Evolutionary conservation across 2,329 filamentous ascomycete genomes (phyloP), one percentile per base, ranked within the genome.

Genomic region (Ceratocystiopsis brevicomis): DNA sequence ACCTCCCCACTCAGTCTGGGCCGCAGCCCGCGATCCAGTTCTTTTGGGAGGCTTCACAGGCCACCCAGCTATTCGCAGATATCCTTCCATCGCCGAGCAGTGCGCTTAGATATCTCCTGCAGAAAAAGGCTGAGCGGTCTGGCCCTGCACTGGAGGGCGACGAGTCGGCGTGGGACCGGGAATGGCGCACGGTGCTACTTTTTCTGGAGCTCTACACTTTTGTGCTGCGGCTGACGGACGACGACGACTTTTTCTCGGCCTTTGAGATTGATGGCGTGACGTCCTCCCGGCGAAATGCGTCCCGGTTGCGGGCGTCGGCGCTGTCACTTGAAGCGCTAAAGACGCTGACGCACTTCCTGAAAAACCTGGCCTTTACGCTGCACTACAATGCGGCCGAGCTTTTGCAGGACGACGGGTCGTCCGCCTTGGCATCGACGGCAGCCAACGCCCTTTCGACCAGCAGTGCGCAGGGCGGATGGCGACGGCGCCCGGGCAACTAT

Each of bases 181-280:
- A 96, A 55, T 98, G 90, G 90, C 78, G 81, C 16, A 78, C 90
- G 1, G 74, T 94, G 37, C 66, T 96, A 0, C 69, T 98, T 0
- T 96, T 98, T 55, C 68, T 98, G 6, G 90, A 98, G 53, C 70
- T 98, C 0, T 98, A 95, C 56, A 85, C 81, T 2, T 96, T 96
- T 56, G 76, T 95, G 3, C 65, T 96, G 13, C 81, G 90, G 52
- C 75, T 96, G 33, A 93, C 88, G 57, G 90, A 98, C 52, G 90
- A 98, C 49, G 88, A 96, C 51, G 90, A 98, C 53, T 98, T 98
- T 56, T 81, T 93, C 48, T 72, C 75, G 45, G 68, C 69, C 44
- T 61, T 71, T 48, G 13, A 40, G 1, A 32, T 6, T 15, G 13
- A 33, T 2, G 33, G 33, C 33, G 33, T 13, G 13, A 11, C 3